A percentile compares a stretch with the other conserved stretches of the same genome.
These are phyloP conservation scores for Xylariaceae sp. DNA, from an alignment of 2,329 filamentous ascomycete genomes.

Conservation along the genomic window DNA sequence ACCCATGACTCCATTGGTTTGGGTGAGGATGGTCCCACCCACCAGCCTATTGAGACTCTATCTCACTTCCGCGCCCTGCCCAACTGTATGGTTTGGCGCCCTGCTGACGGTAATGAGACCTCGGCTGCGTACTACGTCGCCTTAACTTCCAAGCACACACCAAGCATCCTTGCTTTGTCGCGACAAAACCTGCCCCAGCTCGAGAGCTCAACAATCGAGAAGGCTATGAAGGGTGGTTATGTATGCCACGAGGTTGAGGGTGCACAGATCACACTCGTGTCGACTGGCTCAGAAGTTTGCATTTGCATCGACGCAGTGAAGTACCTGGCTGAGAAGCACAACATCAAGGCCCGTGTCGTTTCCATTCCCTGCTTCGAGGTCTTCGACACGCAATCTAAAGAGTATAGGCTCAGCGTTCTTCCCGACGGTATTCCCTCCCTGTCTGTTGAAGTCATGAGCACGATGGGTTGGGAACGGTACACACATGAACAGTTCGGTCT, in stretches of 20 bases:
- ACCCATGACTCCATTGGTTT: constrained; percentile 99
- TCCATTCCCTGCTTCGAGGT: constrained; percentile 97
- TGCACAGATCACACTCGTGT: constrained; percentile 86
- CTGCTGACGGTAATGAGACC: constrained; percentile 97
- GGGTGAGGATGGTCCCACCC: constrained; percentile 96
- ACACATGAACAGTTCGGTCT: constrained; percentile 99
- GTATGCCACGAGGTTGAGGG: constrained; percentile 83
- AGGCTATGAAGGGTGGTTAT: constrained; percentile 94
- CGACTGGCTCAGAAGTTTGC: constrained; percentile 94
- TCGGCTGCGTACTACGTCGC: constrained; percentile 97
- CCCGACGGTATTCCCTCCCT: constrained; percentile 92
- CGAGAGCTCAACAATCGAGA: constrained; percentile 89
- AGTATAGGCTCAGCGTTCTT: constrained; percentile 90
- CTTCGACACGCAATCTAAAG: constrained; percentile 92
- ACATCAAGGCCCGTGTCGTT: constrained; percentile 86
- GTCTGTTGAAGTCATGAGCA: constrained; percentile 96
- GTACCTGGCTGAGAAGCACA: constrained; percentile 86
- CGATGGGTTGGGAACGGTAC: constrained; percentile 98
- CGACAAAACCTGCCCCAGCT: constrained; percentile 98
- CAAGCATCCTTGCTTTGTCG: constrained; percentile 91
- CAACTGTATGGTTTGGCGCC: constrained; percentile 99
- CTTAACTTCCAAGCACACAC: constrained; percentile 86
- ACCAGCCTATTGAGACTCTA: constrained; percentile 98
- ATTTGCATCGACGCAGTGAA: constrained; percentile 94
- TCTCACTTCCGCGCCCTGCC: constrained; percentile 98